A percentile compares a stretch with the other conserved stretches of the same genome.
Evolutionary conservation across 208 protist genomes (phyloP).

Genomic region (Angomonas ambiguus): DNA sequence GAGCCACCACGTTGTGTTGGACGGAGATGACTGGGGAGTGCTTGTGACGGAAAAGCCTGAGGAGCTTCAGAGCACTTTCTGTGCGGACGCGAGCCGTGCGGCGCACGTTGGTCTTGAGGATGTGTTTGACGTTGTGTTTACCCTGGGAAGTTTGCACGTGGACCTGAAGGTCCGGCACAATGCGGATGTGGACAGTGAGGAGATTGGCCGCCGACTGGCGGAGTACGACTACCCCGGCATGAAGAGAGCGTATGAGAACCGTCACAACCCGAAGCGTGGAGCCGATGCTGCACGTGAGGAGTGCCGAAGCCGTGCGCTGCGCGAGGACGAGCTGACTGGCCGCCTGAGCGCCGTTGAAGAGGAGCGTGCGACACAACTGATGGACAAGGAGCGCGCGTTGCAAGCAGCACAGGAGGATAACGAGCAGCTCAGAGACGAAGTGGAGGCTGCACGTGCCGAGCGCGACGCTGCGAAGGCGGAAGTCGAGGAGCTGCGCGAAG

Average conservation of each 20-base stretch:
- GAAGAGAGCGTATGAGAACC: slow-evolving; percentile 21
- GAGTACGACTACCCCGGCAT: slow-evolving; percentile 32
- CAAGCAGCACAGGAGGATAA: neutral
- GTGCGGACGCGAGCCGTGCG: slow-evolving; percentile 18
- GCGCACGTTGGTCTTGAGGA: slow-evolving; percentile 30
- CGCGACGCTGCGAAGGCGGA: neutral
- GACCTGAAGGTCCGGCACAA: slow-evolving; percentile 36
- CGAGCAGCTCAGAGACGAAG: neutral
- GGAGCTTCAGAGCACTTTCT: slow-evolving; percentile 24
- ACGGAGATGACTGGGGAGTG: slow-evolving; percentile 26
- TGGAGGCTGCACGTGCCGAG: slow-evolving; percentile 1
- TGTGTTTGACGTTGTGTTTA: slow-evolving; percentile 23
- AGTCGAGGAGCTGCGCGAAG: neutral
- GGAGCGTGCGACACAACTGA: neutral
- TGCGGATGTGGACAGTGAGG: slow-evolving; percentile 21
- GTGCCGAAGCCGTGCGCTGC: neutral
- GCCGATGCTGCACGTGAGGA: slow-evolving; percentile 6
- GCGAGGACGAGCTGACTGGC: neutral
- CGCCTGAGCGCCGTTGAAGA: neutral
- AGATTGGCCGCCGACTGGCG: slow-evolving; percentile 24
- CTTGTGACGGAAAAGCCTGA: slow-evolving; percentile 18
- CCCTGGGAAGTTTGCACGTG: slow-evolving; percentile 26
- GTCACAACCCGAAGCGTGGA: neutral
- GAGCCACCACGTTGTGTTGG: slow-evolving; percentile 12
- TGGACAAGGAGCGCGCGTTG: neutral